These are phyloP conservation scores for Chenopodium berlandieri DNA, from an alignment of 148 eudicot species.

Conservation along the genomic window DNA sequence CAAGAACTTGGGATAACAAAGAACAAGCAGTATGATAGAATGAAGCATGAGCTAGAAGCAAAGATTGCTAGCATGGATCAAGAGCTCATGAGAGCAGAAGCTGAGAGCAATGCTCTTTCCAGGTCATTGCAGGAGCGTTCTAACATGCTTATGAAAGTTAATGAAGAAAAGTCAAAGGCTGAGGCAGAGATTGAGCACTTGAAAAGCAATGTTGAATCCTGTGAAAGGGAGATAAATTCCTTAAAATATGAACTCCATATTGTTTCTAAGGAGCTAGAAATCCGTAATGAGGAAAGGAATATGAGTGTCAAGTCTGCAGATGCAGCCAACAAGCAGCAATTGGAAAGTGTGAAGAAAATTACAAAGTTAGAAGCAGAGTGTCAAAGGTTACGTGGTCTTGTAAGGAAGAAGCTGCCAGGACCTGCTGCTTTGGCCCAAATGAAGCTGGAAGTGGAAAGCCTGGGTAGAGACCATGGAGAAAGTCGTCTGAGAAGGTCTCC, in stretches of 20 bases:
- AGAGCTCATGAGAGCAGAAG: constrained; percentile 68
- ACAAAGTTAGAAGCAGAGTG: constrained; percentile 95
- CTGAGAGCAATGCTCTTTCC: constrained; percentile 82
- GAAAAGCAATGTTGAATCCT: constrained; percentile 72
- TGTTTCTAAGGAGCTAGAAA: constrained; percentile 80
- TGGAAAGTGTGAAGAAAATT: constrained; percentile 88
- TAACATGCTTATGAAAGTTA: constrained; percentile 74
- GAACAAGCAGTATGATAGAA: constrained; percentile 67
- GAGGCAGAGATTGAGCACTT: constrained; percentile 77
- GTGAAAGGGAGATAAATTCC: constrained; percentile 87
- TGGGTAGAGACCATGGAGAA: constrained; percentile 84
- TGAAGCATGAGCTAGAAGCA: constrained; percentile 74
- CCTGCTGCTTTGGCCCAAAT: constrained; percentile 99
- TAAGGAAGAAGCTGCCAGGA: constrained; percentile 91
- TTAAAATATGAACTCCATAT: constrained; percentile 88
- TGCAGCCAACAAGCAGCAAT: constrained; percentile 83
- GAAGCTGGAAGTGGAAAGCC: constrained; percentile 91
- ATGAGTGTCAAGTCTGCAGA: constrained; percentile 92
- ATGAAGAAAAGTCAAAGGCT: constrained; percentile 80
- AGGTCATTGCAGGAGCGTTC: constrained; percentile 93
- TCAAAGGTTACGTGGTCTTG: constrained; percentile 95
- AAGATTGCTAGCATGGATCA: constrained; percentile 64
- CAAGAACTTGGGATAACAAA: constrained; percentile 65
- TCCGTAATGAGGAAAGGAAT: constrained; percentile 94
- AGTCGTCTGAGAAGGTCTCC: constrained; percentile 68